Base-by-base conservation (phyloP, 2,329 filamentous ascomycete species). In the Rhynchosporium agropyri region DNA sequence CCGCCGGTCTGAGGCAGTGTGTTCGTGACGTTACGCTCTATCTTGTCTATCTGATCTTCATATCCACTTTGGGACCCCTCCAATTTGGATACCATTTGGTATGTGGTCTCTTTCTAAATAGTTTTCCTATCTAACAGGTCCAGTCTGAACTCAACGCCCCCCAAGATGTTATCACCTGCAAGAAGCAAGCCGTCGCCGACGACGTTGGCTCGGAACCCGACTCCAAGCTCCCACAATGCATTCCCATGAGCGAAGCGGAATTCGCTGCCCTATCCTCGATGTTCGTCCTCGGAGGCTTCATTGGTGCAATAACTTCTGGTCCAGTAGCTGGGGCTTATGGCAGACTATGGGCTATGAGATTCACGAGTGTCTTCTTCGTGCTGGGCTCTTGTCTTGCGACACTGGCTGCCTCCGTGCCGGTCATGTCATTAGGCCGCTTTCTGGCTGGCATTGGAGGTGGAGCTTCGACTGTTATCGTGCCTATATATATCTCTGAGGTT, bases 121-220 rank as follows among this genome's bases (percentile, higher is more conserved):
- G 95, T 78, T 98, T 75, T 92, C 95, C 73, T 20, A 46, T n/a
- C 33, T 46, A 59, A 64, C 58, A 60, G n/a, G 40, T 36, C n/a
- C 72, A 94, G 93, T 91, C 92, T 70, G 95, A 98, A 76, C 85
- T 99, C 67, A 99, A 99, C 76, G 92, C 94, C 8, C 95, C 95
- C 8, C 89, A 97, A 82, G 89, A 93, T 80, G 91, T 96, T 72
- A 89, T 99, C 71, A 96, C 91, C 62, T 98, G 95, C 79, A 86
- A 86, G 69, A 87, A 86, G 68, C 82, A 84, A 68, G 79, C 79
- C 46, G 80, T 84, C 66, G 68, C 72, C 59, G 65, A 72, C 31
- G 65, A 63, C 60, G 43, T 69, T 60, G 61, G 62, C 26, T 68
- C 67, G 29, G 59, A 67, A 8, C 61, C 67, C 57, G 63, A 72